A percentile compares a stretch with the other conserved stretches of the same genome.
These are phyloP conservation scores for Gossypium trilobum DNA, from an alignment of 441 rosid species.

Conservation along the genomic window DNA sequence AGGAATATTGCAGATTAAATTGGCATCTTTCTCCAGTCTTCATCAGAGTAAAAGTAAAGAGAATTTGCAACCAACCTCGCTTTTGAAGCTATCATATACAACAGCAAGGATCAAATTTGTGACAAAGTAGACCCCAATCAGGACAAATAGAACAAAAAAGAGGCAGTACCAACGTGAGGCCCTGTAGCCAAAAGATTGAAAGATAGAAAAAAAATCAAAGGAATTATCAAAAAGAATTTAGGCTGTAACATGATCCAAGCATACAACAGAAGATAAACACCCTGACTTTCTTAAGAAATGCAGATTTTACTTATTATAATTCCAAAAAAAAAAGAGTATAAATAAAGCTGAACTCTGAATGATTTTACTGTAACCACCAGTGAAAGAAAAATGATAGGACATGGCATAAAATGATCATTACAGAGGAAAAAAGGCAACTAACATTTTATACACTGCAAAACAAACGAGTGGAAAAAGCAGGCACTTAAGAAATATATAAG, in stretches of 20 bases:
- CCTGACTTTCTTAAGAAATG: background rate
- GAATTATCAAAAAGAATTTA: background rate
- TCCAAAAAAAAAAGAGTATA: background rate
- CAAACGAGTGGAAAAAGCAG: background rate
- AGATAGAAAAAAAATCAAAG: slow-evolving; percentile 11
- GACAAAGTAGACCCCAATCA: slow-evolving; percentile 89
- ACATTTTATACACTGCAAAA: background rate
- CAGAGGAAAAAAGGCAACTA: background rate
- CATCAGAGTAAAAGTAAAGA: slow-evolving; percentile 10
- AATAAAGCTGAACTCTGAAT: background rate
- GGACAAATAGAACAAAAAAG: slow-evolving; percentile 72
- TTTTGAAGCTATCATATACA: slow-evolving; percentile 87
- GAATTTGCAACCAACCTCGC: slow-evolving; percentile 49
- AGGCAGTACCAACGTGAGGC: slow-evolving; percentile 78
- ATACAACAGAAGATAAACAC: background rate
- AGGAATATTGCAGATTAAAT: background rate
- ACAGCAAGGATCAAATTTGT: slow-evolving; percentile 97
- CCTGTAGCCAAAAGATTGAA: slow-evolving; percentile 38
- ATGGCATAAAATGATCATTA: background rate
- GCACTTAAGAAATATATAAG: background rate
- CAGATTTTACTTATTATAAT: background rate
- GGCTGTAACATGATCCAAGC: background rate
- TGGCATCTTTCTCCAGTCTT: slow-evolving; percentile 2
- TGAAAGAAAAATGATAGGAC: slow-evolving; percentile 5
- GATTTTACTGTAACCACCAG: background rate